phyloP scores from a whole-genome alignment of 352 stramenopile species.

The Phytophthora cactorum region DNA sequence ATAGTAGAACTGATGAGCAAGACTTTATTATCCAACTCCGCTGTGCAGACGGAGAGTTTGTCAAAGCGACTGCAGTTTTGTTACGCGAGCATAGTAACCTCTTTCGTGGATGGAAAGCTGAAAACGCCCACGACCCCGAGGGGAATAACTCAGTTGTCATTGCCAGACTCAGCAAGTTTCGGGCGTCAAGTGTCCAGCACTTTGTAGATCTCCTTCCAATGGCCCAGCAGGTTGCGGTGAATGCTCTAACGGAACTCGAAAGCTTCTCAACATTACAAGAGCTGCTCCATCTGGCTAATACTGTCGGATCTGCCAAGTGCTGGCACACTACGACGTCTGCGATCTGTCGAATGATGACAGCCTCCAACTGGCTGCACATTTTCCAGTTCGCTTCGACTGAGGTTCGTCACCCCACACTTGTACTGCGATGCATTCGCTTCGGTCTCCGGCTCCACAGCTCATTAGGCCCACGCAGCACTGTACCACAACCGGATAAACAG shows the following conservation, averaged over 20 bases:
- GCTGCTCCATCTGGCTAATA: slow-evolving; percentile 33
- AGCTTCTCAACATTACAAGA: slow-evolving; percentile 18
- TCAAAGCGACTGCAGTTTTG: slow-evolving; percentile 9
- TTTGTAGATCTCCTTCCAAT: slow-evolving; percentile 23
- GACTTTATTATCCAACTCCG: slow-evolving; percentile 17
- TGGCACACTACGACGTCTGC: slow-evolving; percentile 49
- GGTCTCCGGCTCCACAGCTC: slow-evolving; percentile 30
- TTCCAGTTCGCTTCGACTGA: slow-evolving; percentile 35
- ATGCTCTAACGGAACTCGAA: slow-evolving; percentile 12
- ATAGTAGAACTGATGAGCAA: slow-evolving; percentile 3
- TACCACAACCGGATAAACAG: slow-evolving; percentile 10
- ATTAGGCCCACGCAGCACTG: slow-evolving; percentile 2
- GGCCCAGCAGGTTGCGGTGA: slow-evolving; percentile 22
- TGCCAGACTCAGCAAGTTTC: slow-evolving; percentile 8
- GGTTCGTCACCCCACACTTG: slow-evolving; percentile 45
- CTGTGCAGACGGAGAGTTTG: slow-evolving; percentile 23
- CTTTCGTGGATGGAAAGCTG: slow-evolving; percentile 13
- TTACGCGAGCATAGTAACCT: slow-evolving; percentile 30
- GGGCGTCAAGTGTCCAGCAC: slow-evolving; percentile 13
- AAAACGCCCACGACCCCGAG: slow-evolving; percentile 3
- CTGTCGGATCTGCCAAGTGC: slow-evolving; percentile 25
- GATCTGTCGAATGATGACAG: slow-evolving; percentile 37
- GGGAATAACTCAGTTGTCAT: background rate
- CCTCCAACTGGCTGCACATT: slow-evolving; percentile 32
- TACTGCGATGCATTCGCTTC: slow-evolving; percentile 38